Evolutionary conservation across 1,284 basidiomycete genomes (phyloP).

Genomic region (Vanrija sp.): DNA sequence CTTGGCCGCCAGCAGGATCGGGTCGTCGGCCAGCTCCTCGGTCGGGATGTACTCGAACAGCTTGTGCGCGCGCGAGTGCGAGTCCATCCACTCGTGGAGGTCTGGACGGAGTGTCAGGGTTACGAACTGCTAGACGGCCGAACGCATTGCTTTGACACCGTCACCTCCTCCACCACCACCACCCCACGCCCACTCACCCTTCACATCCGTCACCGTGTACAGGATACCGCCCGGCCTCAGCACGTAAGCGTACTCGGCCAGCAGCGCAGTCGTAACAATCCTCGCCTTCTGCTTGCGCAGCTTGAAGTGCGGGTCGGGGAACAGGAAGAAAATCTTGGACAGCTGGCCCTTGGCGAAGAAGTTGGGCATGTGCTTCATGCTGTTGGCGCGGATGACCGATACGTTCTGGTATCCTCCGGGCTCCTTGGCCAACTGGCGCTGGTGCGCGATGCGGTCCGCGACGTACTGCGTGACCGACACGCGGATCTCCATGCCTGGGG

Average conservation of each 20-base stretch:
- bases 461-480: conserved; percentile 97
- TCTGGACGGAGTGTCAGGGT: conserved; percentile 51
- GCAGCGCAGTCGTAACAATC: conserved; percentile 90
- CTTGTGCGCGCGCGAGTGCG: conserved; percentile 79
- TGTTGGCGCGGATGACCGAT: conserved; percentile 90
- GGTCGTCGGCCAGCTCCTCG: conserved; percentile 60
- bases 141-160: neutral
- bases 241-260: conserved; percentile 89
- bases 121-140: no score
- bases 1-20: conserved; percentile 74
- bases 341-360: conserved; percentile 90
- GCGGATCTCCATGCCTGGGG: conserved; percentile 89
- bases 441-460: conserved; percentile 83
- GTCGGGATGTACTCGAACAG: conserved; percentile 78
- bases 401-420: conserved; percentile 78
- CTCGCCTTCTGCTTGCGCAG: conserved; percentile 92
- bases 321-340: conserved; percentile 93
- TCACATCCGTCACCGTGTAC: conserved; percentile 97
- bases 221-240: conserved; percentile 86
- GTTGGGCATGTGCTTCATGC: conserved; percentile 98
- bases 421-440: conserved; percentile 56
- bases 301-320: conserved; percentile 99
- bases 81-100: conserved; percentile 92
- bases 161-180: neutral
- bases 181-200: conserved; percentile 39